These are phyloP conservation scores for Pisolithus microcarpus DNA, from an alignment of 768 basidiomycete species.

Conservation along the genomic window DNA sequence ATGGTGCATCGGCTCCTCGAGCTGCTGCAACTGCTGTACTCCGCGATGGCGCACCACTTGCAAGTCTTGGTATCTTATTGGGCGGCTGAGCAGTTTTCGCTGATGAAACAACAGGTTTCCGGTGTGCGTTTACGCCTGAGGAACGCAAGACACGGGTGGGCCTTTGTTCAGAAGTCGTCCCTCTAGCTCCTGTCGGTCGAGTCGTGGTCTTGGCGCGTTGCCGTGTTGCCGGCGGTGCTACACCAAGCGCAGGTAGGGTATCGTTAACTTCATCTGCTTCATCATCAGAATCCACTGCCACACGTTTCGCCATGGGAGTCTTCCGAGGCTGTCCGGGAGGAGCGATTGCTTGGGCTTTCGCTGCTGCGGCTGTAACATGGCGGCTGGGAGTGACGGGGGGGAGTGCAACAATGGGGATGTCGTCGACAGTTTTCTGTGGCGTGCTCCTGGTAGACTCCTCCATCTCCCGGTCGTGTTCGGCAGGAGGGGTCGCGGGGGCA, in stretches of 20 bases:
- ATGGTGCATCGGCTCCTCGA: constrained; percentile 23
- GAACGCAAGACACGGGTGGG: constrained; percentile 72
- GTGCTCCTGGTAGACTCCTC: constrained; percentile 37
- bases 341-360: constrained; percentile 62
- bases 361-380: constrained; percentile 62
- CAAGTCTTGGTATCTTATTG: constrained; percentile 65
- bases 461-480: constrained; percentile 63
- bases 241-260: constrained; percentile 54
- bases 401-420: constrained; percentile 25
- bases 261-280: constrained; percentile 56
- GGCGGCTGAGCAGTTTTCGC: constrained; percentile 42
- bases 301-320: constrained; percentile 73
- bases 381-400: constrained; percentile 80
- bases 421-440: constrained; percentile 20
- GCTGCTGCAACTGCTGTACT: constrained; percentile 39
- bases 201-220: constrained; percentile 32
- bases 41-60: constrained; percentile 44
- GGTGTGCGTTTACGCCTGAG: constrained; percentile 47
- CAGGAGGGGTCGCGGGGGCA: constrained; percentile 74
- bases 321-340: constrained; percentile 84
- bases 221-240: constrained; percentile 34
- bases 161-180: constrained; percentile 63
- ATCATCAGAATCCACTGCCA: constrained; percentile 60
- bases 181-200: constrained; percentile 37
- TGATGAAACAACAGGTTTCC: constrained; percentile 41